Evolutionary conservation across 179 eudicot species (phyloP), one percentile per base, ranked within the genome.

Genomic region (Heliamphora pulchella): DNA sequence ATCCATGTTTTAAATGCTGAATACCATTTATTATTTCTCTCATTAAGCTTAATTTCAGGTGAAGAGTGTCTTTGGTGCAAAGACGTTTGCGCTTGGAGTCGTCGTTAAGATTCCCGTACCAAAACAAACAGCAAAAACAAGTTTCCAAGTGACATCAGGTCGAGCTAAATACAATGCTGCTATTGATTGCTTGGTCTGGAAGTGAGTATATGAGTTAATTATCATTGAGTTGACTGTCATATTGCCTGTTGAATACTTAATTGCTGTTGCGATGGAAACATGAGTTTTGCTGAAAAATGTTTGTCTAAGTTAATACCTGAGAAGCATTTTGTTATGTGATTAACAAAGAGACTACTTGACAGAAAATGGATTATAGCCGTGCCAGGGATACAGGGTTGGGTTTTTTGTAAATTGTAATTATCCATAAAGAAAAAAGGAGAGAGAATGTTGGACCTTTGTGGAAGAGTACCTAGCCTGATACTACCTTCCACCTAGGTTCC

Each of bases 21-120:
- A 2, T 20, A 17, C 72, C 53, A 8, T 77, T 53, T 79, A 47
- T 53, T 79, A 47, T 15, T 75, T n/a, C 17, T 71, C 75, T 82
- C 80, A 58, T 76, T 46, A 11, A 44, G 57, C 70, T 54, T 31
- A 62, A 61, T 75, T 84, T 80, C 91, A 94, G 98, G 96, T 96
- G 82, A 96, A 96, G 89, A 96, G 99, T 82, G 96, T 96, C 68
- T 96, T 96, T 83, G 98, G 93, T 83, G 97, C 98, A 39, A 96
- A 96, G 89, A 96, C 94, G 93, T 96, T 96, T 91, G 98, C 99
- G 11, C 97, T 94, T 84, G 99, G 99, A 72, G 99, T 96, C 62
- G 96, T 96, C 17, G 82, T 96, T 58, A 96, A 96, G 90, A 90
- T 92, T 79, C 99, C 99, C 63, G 99, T 96, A 22, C 99, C 99